Conservation (phyloP, 2,329 filamentous ascomycete species). For the Monilinia polystroma region DNA sequence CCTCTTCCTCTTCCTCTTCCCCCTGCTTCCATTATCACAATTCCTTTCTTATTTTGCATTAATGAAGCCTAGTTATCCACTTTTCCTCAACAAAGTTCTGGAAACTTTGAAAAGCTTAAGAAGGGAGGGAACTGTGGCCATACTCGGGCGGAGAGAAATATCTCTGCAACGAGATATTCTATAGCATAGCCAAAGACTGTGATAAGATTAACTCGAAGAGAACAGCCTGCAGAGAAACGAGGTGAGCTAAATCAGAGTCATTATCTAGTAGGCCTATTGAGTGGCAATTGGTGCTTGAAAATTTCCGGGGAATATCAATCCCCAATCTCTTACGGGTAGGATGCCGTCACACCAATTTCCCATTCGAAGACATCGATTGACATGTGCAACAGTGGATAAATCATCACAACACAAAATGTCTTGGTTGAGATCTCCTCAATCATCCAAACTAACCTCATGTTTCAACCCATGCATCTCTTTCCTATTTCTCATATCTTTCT, state of each 20-base stretch:
- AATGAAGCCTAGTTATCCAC: not conserved
- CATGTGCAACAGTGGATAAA: not conserved
- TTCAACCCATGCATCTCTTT: not conserved
- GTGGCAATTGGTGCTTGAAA: not conserved
- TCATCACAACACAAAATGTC: not conserved
- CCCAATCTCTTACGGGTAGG: not conserved
- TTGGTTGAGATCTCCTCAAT: not conserved
- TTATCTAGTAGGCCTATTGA: no score
- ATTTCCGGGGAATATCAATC: not conserved
- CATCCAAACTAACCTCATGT: not conserved
- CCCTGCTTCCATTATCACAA: not conserved
- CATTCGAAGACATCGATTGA: not conserved
- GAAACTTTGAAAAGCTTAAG: not conserved
- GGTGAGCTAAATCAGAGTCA: not conserved
- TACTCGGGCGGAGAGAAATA: not conserved
- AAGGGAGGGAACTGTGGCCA: not conserved
- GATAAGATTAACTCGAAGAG: not conserved
- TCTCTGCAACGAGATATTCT: not conserved
- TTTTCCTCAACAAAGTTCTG: not conserved
- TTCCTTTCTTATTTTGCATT: not conserved
- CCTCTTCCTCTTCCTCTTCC: no score
- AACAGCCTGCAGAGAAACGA: not conserved
- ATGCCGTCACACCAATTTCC: constrained; percentile 13
- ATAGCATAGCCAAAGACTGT: not conserved
- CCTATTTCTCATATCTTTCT: not conserved